Base-by-base conservation (phyloP, 1,284 basidiomycete genomes). In the Ceratobasidium sp. region DNA sequence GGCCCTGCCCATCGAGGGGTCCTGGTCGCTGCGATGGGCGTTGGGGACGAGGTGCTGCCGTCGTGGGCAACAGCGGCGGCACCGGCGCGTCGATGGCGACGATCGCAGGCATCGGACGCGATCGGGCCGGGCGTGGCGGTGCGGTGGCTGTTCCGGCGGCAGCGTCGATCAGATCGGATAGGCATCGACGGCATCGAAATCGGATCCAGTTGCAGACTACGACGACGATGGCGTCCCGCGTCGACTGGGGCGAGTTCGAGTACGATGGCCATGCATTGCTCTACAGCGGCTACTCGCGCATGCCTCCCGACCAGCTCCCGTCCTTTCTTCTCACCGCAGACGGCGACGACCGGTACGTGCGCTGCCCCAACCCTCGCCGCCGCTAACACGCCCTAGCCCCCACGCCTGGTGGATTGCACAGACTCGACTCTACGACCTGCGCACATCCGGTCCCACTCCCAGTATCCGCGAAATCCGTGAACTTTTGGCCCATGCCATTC, bases 181-280 rank as follows among this genome's bases (percentile, higher is more conserved):
- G 59, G 59, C 62, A 50, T 66, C 64, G 64, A 66, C 48, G 45
- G 48, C 45, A 66, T 53, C 62, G 62, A 50, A 36, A 48, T 48
- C 62, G 62, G 47, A 64, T 50, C 62, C 45, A 45, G 47, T 31
- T 45, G 45, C 64, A 31, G 29, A 31, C 45, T 19, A 66, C 64
- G 45, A 66, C 64, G 47, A 66, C 64, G 48, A 66, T 50, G 45
- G 48, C 48, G 8, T 53, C 29, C 64, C 66, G 66, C 31, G 41
- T 69, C 54, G 66, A 69, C 36, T 69, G 66, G 66, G 66, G 66
- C 19, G 66, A 69, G 36, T 69, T 69, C 54, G 66, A 69, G 66
- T 69, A 69, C 54, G 66, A 69, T 27, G 66, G 66, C n/a, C 66
- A 57, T 22, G 27, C 15, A 22, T 53, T 69, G 53, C 54, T 69